phyloP scores from a whole-genome alignment of 306 rosid genomes.

The Prinsepia uniflora region DNA sequence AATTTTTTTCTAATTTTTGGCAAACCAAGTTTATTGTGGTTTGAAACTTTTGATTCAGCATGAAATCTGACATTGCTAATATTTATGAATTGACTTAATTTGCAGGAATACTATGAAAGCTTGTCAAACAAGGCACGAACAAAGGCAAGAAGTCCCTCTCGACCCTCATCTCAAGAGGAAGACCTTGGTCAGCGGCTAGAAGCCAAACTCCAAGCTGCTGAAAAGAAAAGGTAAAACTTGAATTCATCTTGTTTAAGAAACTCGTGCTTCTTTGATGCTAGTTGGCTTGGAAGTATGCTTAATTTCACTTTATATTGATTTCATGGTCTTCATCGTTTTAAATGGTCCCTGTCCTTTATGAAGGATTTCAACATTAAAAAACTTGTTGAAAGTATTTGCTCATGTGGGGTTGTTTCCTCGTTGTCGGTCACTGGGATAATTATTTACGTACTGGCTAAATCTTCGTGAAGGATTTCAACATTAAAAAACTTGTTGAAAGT shows the following conservation, averaged over 20 bases:
- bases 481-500: not conserved
- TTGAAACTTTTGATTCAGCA: not conserved
- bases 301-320: not conserved
- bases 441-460: too few relatives aligned
- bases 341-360: constrained; percentile 6
- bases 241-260: not conserved
- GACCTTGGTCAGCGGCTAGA: constrained; percentile 81
- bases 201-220: constrained; percentile 93
- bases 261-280: not conserved
- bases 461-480: not conserved
- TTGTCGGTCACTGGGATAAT: too few relatives aligned
- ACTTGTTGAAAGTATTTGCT: not conserved
- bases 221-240: constrained; percentile 65
- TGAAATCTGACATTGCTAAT: not conserved
- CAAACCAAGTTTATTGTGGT: not conserved
- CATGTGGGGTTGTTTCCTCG: not conserved
- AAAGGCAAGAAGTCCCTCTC: constrained; percentile 72
- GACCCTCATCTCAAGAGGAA: constrained; percentile 64
- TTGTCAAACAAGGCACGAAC: constrained; percentile 85
- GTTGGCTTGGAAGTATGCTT: not conserved
- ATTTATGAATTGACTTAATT: not conserved
- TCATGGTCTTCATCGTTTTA: constrained; percentile 2
- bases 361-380: not conserved
- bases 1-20: not conserved
- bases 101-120: constrained; percentile 70